Base-by-base conservation (phyloP, 2,329 filamentous ascomycete species). In the Onygena corvina region DNA sequence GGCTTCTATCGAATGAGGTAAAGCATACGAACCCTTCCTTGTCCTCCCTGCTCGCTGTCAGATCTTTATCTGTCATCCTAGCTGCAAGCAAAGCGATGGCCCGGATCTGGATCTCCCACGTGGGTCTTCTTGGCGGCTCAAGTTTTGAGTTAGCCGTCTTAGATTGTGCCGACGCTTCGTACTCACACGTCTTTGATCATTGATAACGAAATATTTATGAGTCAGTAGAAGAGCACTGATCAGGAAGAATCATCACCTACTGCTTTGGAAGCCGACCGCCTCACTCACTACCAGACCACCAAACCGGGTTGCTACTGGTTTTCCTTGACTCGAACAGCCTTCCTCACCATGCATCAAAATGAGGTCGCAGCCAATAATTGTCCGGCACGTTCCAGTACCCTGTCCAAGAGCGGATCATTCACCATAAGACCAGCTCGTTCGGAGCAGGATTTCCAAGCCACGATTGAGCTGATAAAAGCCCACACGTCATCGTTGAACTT, bases 401-500 rank as follows among this genome's bases (percentile, higher is more conserved):
- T 23, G 9, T 8, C 12, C 20, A 42, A 27, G 12, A n/a, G 14
- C 38, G 16, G 20, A 4, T 31, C 29, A 8, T 52, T 51, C 40
- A 47, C 40, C 34, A 53, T 54, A 12, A 46, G 45, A 23, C 51
- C 51, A 6, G 53, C 47, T 12, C 51, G 53, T 18, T 50, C 49
- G 8, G 18, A 34, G 7, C 27, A 35, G 21, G 53, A 54, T 20
- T 40, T 54, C 30, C 12, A 23, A 4, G 40, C 36, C 16, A 40
- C 51, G 31, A 49, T 34, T 16, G 8, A 34, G 9, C 60, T 74
- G 27, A 71, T 74, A 56, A 63, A 58, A 11, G 59, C 63, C 5
- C 74, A 74, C 52, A 64, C 66, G 2, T 46, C 58, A 46, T 68
- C 69, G 1, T 64, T 80, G 1, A 65, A 66, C 16, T 67, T 80